Conservation (phyloP, 129 eudicot genomes). For the Flaveria robusta region DNA sequence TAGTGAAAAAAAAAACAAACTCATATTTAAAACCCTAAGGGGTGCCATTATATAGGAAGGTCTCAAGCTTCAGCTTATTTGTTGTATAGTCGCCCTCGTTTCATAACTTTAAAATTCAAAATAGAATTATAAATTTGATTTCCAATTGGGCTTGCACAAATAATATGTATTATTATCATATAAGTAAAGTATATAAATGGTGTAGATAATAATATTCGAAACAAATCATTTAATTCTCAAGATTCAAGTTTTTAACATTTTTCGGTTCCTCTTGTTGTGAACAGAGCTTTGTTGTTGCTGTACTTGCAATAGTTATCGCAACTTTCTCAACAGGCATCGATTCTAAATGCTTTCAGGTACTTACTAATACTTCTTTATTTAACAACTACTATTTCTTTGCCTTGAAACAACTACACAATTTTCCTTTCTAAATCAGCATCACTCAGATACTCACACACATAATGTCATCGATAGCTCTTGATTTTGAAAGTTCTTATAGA, state of each 20-base stretch:
- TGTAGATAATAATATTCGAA: background rate
- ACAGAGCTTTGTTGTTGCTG: slow-evolving; percentile 86
- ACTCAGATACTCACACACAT: background rate
- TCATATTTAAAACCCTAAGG: too few relatives aligned
- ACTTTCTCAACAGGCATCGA: slow-evolving; percentile 89
- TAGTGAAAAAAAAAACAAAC: too few relatives aligned
- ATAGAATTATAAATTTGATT: background rate
- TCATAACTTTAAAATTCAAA: too few relatives aligned
- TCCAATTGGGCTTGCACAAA: background rate
- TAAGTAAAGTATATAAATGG: background rate
- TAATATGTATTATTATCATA: background rate
- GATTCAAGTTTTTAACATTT: background rate
- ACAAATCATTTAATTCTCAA: slow-evolving; percentile 19
- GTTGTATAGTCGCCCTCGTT: too few relatives aligned
- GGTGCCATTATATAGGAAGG: too few relatives aligned
- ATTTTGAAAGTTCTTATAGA: too few relatives aligned
- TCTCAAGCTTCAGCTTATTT: too few relatives aligned
- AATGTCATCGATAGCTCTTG: too few relatives aligned
- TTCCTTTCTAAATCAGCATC: background rate
- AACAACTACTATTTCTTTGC: background rate
- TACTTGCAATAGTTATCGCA: slow-evolving; percentile 75
- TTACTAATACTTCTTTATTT: slow-evolving; percentile 7
- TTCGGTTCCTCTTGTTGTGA: slow-evolving; percentile 29
- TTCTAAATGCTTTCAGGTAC: slow-evolving; percentile 85
- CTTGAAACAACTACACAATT: background rate